Conservation (phyloP, 257 asterid genomes). For the Solanum lycopersicoides region DNA sequence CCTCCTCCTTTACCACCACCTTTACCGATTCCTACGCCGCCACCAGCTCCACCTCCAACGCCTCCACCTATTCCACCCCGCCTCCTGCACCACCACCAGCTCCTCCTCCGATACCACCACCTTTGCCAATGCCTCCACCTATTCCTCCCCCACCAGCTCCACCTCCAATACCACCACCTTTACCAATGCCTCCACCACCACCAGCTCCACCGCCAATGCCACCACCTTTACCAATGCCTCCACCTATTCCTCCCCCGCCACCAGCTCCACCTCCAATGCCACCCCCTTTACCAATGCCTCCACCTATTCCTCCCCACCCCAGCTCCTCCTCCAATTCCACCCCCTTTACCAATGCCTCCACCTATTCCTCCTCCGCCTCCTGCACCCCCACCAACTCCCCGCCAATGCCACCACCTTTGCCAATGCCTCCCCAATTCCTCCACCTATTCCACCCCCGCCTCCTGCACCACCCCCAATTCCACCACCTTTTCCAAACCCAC, state of each 20-base stretch:
- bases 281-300: neutral
- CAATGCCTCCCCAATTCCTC: constrained; percentile 1
- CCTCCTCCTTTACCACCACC: too few species aligned
- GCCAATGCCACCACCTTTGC: neutral
- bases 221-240: neutral
- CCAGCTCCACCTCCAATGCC: neutral
- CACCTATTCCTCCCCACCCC: too few species aligned
- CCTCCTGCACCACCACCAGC: neutral
- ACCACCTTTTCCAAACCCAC: neutral
- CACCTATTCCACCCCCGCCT: neutral
- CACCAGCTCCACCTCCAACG: neutral
- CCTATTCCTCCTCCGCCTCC: constrained; percentile 12
- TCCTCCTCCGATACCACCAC: neutral
- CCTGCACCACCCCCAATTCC: neutral
- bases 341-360: constrained; percentile 2
- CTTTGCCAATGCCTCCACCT: neutral
- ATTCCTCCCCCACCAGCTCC: neutral
- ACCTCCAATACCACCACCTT: neutral
- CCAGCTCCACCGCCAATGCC: constrained; percentile 7
- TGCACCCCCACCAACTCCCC: neutral
- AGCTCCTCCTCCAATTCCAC: neutral
- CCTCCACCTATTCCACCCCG: neutral
- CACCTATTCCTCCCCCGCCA: neutral
- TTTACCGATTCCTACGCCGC: neutral
- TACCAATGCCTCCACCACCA: neutral